Percentiles rank a stretch among this genome's conserved stretches.
These are phyloP conservation scores for Lentinula lateritia DNA, from an alignment of 768 basidiomycete genomes.

Conservation along the genomic window DNA sequence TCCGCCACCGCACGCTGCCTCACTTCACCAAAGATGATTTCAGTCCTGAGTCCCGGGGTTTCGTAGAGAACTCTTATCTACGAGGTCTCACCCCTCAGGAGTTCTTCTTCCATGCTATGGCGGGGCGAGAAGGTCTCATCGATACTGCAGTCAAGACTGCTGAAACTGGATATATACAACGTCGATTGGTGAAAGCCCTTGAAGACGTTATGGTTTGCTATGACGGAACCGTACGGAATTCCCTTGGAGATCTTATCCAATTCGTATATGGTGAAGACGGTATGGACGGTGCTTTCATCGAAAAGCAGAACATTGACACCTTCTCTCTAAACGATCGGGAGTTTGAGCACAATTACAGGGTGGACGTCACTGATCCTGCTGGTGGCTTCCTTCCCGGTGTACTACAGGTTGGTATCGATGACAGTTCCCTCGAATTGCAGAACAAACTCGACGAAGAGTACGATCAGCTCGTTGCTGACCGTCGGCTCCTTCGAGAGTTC, in stretches of 20 bases:
- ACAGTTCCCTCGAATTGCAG: slow-evolving; percentile 66
- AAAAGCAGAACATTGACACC: slow-evolving; percentile 90
- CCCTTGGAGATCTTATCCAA: slow-evolving; percentile 92
- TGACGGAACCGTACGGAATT: slow-evolving; percentile 97
- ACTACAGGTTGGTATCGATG: slow-evolving; percentile 84
- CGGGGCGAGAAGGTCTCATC: slow-evolving; percentile 97
- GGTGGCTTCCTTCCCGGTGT: slow-evolving; percentile 77
- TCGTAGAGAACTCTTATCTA: slow-evolving; percentile 98
- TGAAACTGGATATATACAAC: slow-evolving; percentile 98
- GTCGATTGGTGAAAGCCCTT: slow-evolving; percentile 94
- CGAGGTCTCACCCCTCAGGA: slow-evolving; percentile 96
- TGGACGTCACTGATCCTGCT: slow-evolving; percentile 83
- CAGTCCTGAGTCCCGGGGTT: slow-evolving; percentile 95
- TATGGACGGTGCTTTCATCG: slow-evolving; percentile 97
- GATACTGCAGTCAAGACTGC: slow-evolving; percentile 99
- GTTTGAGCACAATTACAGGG: slow-evolving; percentile 91
- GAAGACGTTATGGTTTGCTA: slow-evolving; percentile 98
- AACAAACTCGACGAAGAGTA: slow-evolving; percentile 64
- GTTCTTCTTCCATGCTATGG: slow-evolving; percentile 99
- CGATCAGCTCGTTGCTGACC: slow-evolving; percentile 60
- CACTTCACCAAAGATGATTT: slow-evolving; percentile 99
- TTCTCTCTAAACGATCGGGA: slow-evolving; percentile 75
- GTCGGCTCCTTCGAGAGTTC: slow-evolving; percentile 72
- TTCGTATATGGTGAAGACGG: slow-evolving; percentile 98
- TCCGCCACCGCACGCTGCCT: slow-evolving; percentile 92